Conservation (phyloP, 116 monocot genomes). For the Dioscorea cayenensis region DNA sequence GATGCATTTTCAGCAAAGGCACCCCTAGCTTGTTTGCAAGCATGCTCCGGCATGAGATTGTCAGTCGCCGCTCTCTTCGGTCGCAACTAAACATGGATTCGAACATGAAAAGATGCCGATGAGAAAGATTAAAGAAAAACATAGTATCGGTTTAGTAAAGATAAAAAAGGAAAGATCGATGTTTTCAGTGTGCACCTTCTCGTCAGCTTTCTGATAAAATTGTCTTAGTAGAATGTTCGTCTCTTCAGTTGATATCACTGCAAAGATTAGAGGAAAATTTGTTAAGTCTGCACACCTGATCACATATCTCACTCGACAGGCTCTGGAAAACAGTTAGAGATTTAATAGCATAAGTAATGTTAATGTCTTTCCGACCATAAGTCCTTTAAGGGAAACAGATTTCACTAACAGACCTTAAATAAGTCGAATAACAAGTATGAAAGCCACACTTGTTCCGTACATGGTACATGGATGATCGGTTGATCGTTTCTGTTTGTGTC, state of each 20-base stretch:
- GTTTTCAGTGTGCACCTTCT: slow-evolving; percentile 45
- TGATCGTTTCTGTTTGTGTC: too few species aligned
- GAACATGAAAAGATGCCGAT: not conserved
- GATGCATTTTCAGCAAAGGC: slow-evolving; percentile 3
- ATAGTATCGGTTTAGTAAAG: not conserved
- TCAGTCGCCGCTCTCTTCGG: slow-evolving; percentile 79
- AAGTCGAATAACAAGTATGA: too few species aligned
- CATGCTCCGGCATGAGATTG: slow-evolving; percentile 50
- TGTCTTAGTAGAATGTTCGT: slow-evolving; percentile 78
- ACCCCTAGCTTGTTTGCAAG: slow-evolving; percentile 59
- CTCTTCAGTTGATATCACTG: slow-evolving; percentile 79
- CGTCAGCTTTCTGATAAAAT: slow-evolving; percentile 68
- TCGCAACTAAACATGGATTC: slow-evolving; percentile 48
- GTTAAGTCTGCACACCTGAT: not conserved
- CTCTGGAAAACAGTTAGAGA: not conserved
- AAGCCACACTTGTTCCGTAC: too few species aligned
- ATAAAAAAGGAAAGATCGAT: not conserved
- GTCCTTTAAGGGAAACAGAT: not conserved
- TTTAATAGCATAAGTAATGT: not conserved
- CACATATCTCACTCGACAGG: too few species aligned
- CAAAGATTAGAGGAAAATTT: not conserved
- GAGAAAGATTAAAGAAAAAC: not conserved
- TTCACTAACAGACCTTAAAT: not conserved
- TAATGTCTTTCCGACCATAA: not conserved
- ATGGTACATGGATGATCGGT: too few species aligned